A percentile compares a stretch with the other conserved stretches of the same genome.
Conservation (phyloP, 257 asterid genomes). For the Thymus quinquecostatus region DNA sequence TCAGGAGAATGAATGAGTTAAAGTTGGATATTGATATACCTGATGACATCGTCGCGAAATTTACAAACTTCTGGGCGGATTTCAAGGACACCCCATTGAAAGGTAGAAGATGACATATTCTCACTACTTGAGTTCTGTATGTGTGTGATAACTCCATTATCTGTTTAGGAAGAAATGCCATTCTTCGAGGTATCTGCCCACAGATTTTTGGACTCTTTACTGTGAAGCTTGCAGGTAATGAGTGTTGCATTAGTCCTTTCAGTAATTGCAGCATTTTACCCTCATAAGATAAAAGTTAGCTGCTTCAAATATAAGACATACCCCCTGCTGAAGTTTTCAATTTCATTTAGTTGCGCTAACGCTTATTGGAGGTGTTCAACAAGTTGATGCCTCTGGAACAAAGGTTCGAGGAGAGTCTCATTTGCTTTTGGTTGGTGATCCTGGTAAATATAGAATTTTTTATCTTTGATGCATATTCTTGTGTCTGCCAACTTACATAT, state of each 20-base stretch:
- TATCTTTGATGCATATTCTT: slow-evolving; percentile 9
- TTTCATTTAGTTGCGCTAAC: slow-evolving; percentile 73
- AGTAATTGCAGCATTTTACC: slow-evolving; percentile 18
- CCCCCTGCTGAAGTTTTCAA: slow-evolving; percentile 31
- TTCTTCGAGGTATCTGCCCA: slow-evolving; percentile 89
- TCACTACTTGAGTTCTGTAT: slow-evolving; percentile 13
- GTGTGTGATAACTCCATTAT: slow-evolving; percentile 19
- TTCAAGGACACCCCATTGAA: slow-evolving; percentile 72
- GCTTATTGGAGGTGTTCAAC: slow-evolving; percentile 97
- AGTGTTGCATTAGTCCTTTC: slow-evolving; percentile 15
- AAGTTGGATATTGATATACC: slow-evolving; percentile 82
- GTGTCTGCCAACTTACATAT: neutral
- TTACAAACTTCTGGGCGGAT: slow-evolving; percentile 83
- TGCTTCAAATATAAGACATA: slow-evolving; percentile 18
- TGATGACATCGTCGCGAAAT: slow-evolving; percentile 61
- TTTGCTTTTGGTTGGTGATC: slow-evolving; percentile 98
- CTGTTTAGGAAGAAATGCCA: slow-evolving; percentile 83
- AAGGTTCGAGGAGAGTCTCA: slow-evolving; percentile 98
- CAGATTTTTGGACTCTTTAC: slow-evolving; percentile 98
- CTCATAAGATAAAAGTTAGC: neutral
- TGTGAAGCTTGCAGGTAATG: slow-evolving; percentile 95
- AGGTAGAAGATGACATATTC: slow-evolving; percentile 51
- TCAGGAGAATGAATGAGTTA: slow-evolving; percentile 83
- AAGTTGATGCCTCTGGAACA: slow-evolving; percentile 93
- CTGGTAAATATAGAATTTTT: slow-evolving; percentile 58